Conservation (phyloP, 495 filamentous ascomycete genomes). For the Penicillium subrubescens region DNA sequence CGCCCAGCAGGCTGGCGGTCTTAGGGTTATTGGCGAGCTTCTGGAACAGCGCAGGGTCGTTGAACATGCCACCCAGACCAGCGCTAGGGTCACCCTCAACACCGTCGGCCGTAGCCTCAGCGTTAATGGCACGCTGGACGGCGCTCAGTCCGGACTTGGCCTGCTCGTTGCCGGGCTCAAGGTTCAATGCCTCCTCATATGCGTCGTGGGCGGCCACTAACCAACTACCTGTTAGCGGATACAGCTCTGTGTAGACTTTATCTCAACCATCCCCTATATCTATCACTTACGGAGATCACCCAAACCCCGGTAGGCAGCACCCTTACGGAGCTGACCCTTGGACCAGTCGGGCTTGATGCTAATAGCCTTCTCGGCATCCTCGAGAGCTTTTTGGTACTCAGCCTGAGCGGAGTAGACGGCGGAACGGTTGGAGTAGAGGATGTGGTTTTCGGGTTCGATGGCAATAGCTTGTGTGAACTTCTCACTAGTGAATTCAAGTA, state of each 20-base stretch:
- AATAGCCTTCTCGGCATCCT: conserved; percentile 89
- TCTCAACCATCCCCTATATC: not conserved
- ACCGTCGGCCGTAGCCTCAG: conserved; percentile 71
- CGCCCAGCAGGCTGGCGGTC: conserved; percentile 81
- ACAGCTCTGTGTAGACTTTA: not conserved
- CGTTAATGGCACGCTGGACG: conserved; percentile 85
- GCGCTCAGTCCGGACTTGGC: conserved; percentile 83
- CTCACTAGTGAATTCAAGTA: conserved; percentile 53
- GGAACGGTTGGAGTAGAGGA: conserved; percentile 96
- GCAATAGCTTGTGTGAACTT: conserved; percentile 94
- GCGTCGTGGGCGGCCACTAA: conserved; percentile 79
- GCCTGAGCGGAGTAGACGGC: conserved; percentile 92
- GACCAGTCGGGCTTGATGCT: conserved; percentile 98
- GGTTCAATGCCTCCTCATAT: conserved; percentile 87
- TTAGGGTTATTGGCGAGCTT: conserved; percentile 95
- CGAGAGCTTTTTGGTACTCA: conserved; percentile 79
- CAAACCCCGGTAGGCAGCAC: conserved; percentile 82
- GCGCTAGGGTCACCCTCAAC: conserved; percentile 65
- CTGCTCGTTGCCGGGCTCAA: conserved; percentile 89
- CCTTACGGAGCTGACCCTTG: conserved; percentile 92
- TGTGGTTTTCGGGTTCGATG: conserved; percentile 86
- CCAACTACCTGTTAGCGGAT: conserved; percentile 1
- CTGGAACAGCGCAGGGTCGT: conserved; percentile 82
- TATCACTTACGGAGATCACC: conserved; percentile 70
- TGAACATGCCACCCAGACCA: conserved; percentile 88